Conservation (phyloP, 192 early-diverging fungal species). For the Paraglomus occultum region DNA sequence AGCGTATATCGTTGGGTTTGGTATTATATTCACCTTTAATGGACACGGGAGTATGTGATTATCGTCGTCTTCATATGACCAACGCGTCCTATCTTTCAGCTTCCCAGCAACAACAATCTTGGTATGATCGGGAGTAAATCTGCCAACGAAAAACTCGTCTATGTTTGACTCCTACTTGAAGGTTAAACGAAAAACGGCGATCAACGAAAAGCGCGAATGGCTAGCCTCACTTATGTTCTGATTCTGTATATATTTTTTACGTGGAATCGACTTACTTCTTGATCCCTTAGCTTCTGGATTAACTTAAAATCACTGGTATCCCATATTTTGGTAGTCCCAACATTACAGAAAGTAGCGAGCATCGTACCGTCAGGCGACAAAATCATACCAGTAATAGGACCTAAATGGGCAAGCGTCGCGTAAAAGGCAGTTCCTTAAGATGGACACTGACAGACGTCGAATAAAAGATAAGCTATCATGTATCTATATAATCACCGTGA, state of each 20-base stretch:
- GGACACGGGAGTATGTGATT: slow-evolving; percentile 94
- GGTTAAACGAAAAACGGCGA: slow-evolving; percentile 30
- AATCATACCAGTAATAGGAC: slow-evolving; percentile 77
- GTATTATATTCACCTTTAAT: slow-evolving; percentile 58
- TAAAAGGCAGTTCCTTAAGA: not conserved
- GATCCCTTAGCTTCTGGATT: slow-evolving; percentile 72
- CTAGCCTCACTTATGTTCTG: not conserved
- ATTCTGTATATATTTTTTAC: not conserved
- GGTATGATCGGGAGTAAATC: slow-evolving; percentile 67
- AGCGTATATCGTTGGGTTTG: not conserved
- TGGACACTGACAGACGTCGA: not conserved
- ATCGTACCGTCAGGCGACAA: slow-evolving; percentile 82
- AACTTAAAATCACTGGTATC: slow-evolving; percentile 71
- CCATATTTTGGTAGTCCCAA: slow-evolving; percentile 77
- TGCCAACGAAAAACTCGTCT: slow-evolving; percentile 89
- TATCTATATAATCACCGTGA: slow-evolving; percentile 45
- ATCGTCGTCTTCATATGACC: slow-evolving; percentile 89
- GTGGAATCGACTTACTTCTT: slow-evolving; percentile 32
- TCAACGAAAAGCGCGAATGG: too few relatives aligned
- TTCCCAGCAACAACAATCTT: slow-evolving; percentile 83
- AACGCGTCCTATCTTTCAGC: slow-evolving; percentile 82
- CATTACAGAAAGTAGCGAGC: slow-evolving; percentile 83
- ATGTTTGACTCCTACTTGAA: slow-evolving; percentile 65
- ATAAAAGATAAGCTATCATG: not conserved
- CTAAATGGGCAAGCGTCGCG: slow-evolving; percentile 25